A percentile compares a stretch with the other conserved stretches of the same genome.
Evolutionary conservation across 1,284 basidiomycete species (phyloP).

Genomic region (Ceratobasidium sp.): DNA sequence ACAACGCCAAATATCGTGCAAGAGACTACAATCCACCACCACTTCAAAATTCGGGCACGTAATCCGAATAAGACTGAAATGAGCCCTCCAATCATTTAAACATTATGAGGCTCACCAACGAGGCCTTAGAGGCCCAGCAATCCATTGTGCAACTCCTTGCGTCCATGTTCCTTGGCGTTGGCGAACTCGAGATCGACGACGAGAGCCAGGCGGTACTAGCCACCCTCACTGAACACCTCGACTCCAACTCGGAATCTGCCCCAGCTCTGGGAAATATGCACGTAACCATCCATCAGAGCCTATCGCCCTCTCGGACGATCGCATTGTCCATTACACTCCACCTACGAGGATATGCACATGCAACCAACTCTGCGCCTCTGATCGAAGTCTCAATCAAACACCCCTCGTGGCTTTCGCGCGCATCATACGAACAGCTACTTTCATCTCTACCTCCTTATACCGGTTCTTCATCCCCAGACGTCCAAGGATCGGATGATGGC

Average conservation of each 20-base stretch:
- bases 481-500: conserved; percentile 31
- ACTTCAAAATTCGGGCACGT: too few species aligned
- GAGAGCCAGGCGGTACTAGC: conserved; percentile 1
- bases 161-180: conserved; percentile 31
- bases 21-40: too few species aligned
- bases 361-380: not conserved
- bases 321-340: not conserved
- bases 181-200: conserved; percentile 31
- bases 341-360: not conserved
- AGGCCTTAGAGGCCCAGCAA: conserved; percentile 9
- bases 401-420: conserved; percentile 34
- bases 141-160: conserved; percentile 20
- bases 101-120: not conserved
- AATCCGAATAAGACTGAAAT: too few species aligned
- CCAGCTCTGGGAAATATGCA: conserved; percentile 9
- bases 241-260: not conserved
- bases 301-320: not conserved
- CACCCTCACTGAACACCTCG: conserved; percentile 11
- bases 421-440: conserved; percentile 25
- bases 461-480: conserved; percentile 5
- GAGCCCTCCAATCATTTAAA: not conserved
- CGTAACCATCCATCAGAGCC: conserved; percentile 2
- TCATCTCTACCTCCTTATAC: conserved; percentile 4
- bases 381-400: conserved; percentile 34
- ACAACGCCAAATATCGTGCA: too few species aligned